Conservation (phyloP, 176 grass and related monocot genomes). For the Paspalum vaginatum region DNA sequence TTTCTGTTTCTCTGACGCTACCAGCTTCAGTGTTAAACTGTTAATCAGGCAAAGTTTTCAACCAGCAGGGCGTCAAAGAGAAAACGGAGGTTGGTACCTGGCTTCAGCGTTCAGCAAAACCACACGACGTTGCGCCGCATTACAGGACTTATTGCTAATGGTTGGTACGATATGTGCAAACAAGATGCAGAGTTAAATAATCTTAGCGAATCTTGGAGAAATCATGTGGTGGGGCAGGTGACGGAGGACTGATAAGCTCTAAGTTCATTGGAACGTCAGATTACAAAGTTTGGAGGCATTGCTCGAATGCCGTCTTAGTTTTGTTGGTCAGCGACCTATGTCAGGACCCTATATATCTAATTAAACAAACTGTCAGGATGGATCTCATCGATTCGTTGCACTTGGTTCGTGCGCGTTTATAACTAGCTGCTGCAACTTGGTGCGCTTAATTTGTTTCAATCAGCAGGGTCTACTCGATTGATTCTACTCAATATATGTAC, state of each 20-base stretch:
- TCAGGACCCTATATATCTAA: background rate
- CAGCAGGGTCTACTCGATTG: background rate
- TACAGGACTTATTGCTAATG: background rate
- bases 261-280: background rate
- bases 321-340: constrained; percentile 9
- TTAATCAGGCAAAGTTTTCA: too few species aligned
- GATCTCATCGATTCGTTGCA: background rate
- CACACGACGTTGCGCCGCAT: background rate
- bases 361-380: constrained; percentile 11
- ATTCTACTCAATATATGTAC: background rate
- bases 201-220: background rate
- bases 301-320: background rate
- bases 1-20: too few species aligned
- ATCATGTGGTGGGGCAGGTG: constrained; percentile 15
- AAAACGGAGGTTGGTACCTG: background rate
- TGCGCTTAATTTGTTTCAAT: background rate
- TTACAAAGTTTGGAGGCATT: constrained; percentile 38
- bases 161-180: background rate
- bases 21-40: too few species aligned
- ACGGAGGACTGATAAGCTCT: background rate
- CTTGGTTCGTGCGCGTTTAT: background rate
- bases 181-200: constrained; percentile 1
- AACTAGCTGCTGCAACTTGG: constrained; percentile 13
- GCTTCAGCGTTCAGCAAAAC: constrained; percentile 1
- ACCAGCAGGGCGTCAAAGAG: too few species aligned